Percentiles rank a stretch among this genome's conserved stretches.
Conservation (phyloP, 805 yeast species). For the Myxozyma melibiosi region DNA sequence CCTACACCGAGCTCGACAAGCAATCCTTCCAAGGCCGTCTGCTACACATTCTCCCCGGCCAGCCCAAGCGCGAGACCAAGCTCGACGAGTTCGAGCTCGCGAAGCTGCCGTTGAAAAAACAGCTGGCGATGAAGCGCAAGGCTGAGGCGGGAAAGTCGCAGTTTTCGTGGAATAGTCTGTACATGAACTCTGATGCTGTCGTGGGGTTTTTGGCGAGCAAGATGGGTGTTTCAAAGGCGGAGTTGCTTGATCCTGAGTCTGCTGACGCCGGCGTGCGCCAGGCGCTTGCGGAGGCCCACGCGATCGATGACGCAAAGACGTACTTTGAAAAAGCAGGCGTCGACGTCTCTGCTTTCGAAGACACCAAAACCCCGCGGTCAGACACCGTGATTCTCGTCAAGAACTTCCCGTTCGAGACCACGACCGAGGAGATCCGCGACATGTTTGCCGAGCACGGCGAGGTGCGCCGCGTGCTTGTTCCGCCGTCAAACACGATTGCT, state of each 20-base stretch:
- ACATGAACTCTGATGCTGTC: conserved; percentile 88
- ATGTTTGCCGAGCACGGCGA: conserved; percentile 80
- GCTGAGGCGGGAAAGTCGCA: conserved; percentile 82
- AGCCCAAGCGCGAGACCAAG: conserved; percentile 75
- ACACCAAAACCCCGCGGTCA: conserved; percentile 55
- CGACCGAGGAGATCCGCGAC: conserved; percentile 76
- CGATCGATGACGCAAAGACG: conserved; percentile 84
- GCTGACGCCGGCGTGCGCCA: conserved; percentile 91
- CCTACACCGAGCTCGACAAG: conserved; percentile 75
- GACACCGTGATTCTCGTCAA: conserved; percentile 81
- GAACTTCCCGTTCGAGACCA: conserved; percentile 88
- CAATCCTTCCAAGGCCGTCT: conserved; percentile 92
- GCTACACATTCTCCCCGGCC: conserved; percentile 84
- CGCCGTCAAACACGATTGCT: conserved; percentile 95
- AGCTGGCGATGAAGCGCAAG: conserved; percentile 78
- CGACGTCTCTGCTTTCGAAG: conserved; percentile 72
- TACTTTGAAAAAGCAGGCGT: conserved; percentile 86
- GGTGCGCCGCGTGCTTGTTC: conserved; percentile 79
- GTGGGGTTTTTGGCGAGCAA: conserved; percentile 84
- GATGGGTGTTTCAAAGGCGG: conserved; percentile 79
- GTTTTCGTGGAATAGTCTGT: conserved; percentile 94
- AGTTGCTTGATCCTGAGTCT: conserved; percentile 83
- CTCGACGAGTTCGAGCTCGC: conserved; percentile 89
- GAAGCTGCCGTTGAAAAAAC: conserved; percentile 90
- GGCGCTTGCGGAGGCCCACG: conserved; percentile 96